Base-by-base conservation (phyloP, 495 filamentous ascomycete genomes). In the Annulohypoxylon nitens region DNA sequence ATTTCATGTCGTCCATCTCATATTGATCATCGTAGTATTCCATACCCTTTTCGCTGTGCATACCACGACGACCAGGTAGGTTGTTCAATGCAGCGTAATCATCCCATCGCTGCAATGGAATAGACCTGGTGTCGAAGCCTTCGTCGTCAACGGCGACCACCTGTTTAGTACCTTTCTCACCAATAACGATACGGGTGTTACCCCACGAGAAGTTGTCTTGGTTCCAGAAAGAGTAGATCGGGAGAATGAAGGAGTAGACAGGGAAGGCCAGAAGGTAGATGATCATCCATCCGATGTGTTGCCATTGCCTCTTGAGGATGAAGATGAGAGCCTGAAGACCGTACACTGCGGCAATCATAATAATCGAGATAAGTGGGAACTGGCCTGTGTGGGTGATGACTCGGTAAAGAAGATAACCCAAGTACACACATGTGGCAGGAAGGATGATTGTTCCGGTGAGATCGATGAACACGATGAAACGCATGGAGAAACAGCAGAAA, bases 401-500 rank as follows among this genome's bases (percentile, higher is more conserved):
- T 9, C 82, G 81, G 86, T 97, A 97, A 75, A 99, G 90, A 69
- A 99, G 86, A 79, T 97, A 99, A 61, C 85, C 93, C 25, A 99
- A 84, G 78, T 99, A 99, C 66, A 88, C 90, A 78, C 93, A 97
- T 14, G 93, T 97, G 1, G 95, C 92, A 8, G 96, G 96, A 41
- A 97, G 90, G 77, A 97, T 95, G 75, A 99, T 84, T 8, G 96
- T 99, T 79, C 95, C 94, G 64, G 95, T 88, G 11, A 99, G 88
- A 86, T 99, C 96, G 72, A 99, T 90, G 73, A 99, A 91, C 64
- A 99, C 96, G 54, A 99, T 90, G 77, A 99, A 98, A 62, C 96
- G 91, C 96, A 99, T 99, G 65, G 92, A 94, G 86, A 99, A 99
- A 82, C 93, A 98, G 82, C 96, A 99, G 90, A 99, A 99, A 62